These are phyloP conservation scores for Backusella liffmaniae DNA, from an alignment of 192 early-diverging fungal genomes.

Conservation along the genomic window DNA sequence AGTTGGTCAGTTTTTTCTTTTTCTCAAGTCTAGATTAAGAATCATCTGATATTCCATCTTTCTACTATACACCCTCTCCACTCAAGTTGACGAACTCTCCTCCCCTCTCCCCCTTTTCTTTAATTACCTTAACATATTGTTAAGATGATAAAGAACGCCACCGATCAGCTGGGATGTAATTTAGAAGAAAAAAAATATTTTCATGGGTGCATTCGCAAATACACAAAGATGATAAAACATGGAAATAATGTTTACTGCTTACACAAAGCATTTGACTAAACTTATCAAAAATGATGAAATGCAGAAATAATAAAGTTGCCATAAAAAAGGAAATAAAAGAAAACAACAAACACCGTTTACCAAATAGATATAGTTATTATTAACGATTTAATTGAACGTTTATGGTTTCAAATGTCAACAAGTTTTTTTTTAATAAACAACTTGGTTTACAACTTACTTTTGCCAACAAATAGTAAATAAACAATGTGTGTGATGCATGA, in stretches of 20 bases:
- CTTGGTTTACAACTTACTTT: background rate
- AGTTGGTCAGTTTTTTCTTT: background rate
- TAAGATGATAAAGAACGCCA: background rate
- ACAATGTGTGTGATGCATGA: background rate
- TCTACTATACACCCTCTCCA: background rate
- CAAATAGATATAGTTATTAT: background rate
- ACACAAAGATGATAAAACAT: background rate
- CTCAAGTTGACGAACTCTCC: background rate
- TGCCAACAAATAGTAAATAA: background rate
- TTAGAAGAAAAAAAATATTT: background rate
- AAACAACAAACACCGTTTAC: background rate
- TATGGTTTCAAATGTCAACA: conserved; percentile 1
- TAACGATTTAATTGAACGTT: conserved; percentile 3
- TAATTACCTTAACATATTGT: background rate
- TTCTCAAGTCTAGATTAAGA: background rate
- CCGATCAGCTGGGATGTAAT: conserved; percentile 1
- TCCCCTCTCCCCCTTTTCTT: background rate
- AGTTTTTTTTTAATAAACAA: background rate
- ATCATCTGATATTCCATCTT: conserved; percentile 3
- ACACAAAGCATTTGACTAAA: background rate
- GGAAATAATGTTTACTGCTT: background rate
- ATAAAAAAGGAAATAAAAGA: background rate
- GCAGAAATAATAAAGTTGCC: background rate
- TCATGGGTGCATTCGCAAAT: conserved; percentile 3
- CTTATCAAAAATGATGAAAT: conserved; percentile 8